These are phyloP conservation scores for Rossbeevera mucosa DNA, from an alignment of 768 basidiomycete species.

Conservation along the genomic window DNA sequence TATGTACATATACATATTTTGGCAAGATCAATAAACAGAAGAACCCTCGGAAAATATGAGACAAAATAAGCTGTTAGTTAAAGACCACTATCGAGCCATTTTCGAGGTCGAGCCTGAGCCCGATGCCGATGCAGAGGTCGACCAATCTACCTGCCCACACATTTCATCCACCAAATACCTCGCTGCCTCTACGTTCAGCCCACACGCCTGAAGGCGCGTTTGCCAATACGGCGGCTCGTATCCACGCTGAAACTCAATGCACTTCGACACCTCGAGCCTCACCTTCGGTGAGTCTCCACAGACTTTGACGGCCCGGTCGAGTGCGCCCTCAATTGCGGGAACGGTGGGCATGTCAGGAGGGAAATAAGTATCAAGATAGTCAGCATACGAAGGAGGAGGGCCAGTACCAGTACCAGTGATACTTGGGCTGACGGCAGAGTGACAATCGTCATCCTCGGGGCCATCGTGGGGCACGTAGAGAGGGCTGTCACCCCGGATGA, in stretches of 20 bases:
- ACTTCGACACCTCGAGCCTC: slow-evolving; percentile 19
- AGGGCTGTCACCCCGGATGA: slow-evolving; percentile 23
- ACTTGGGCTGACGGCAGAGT: not conserved
- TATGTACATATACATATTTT: slow-evolving; percentile 10
- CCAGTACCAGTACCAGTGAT: slow-evolving; percentile 13
- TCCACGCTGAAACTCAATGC: slow-evolving; percentile 20
- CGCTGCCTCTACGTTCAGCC: slow-evolving; percentile 13
- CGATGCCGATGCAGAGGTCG: not conserved
- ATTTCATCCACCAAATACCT: slow-evolving; percentile 25
- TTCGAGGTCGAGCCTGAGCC: not conserved
- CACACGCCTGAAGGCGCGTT: slow-evolving; percentile 19
- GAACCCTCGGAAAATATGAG: not conserved
- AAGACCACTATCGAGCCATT: not conserved
- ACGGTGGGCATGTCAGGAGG: slow-evolving; percentile 7
- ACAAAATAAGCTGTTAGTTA: not conserved
- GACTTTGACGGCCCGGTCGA: slow-evolving; percentile 18
- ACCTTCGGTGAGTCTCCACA: slow-evolving; percentile 19
- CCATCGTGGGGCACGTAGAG: slow-evolving; percentile 7
- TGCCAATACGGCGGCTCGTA: slow-evolving; percentile 30
- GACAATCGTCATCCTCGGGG: not conserved
- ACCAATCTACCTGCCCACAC: slow-evolving; percentile 23
- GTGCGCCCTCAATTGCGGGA: slow-evolving; percentile 12
- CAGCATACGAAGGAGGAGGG: slow-evolving; percentile 18
- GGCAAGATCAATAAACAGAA: not conserved
- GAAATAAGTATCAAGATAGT: slow-evolving; percentile 2